Percentiles rank a stretch among this genome's conserved stretches.
Conservation (phyloP, 1,139 yeast species). For the Blastobotrys illinoisensis region DNA sequence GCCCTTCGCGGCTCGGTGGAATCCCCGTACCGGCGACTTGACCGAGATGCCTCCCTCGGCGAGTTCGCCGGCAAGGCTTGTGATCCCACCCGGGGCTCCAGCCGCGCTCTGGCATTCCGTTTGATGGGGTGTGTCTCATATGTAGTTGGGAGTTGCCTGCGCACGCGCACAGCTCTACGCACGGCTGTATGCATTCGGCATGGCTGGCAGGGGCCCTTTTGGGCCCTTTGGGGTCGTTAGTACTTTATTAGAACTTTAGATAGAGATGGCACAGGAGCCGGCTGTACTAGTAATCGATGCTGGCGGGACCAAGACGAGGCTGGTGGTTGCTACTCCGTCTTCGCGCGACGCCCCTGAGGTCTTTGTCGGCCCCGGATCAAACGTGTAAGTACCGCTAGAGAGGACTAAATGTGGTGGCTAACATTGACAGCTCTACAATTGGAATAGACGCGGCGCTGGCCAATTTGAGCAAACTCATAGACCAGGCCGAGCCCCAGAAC, state of each 20-base stretch:
- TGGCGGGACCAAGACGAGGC: constrained; percentile 14
- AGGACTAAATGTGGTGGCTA: not conserved
- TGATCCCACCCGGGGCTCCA: not conserved
- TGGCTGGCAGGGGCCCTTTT: not conserved
- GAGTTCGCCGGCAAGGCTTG: not conserved
- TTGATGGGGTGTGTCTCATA: not conserved
- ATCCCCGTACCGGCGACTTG: not conserved
- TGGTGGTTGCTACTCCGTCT: constrained; percentile 3
- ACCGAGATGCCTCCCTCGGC: not conserved
- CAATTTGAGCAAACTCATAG: constrained; percentile 3
- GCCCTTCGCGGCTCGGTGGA: not conserved
- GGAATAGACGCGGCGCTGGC: constrained; percentile 8
- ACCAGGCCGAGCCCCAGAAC: not conserved
- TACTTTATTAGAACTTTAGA: too few relatives aligned
- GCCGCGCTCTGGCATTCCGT: not conserved
- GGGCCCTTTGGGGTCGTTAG: too few relatives aligned
- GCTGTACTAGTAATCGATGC: constrained; percentile 9
- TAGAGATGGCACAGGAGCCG: constrained; percentile 1
- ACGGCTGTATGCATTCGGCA: not conserved
- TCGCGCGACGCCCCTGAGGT: not conserved
- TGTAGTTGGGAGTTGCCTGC: not conserved
- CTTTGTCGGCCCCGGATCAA: not conserved
- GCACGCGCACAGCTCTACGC: not conserved
- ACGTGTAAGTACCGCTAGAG: not conserved
- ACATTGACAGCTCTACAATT: constrained; percentile 4